Conservation (phyloP, 2,329 filamentous ascomycete genomes). For the Rhytidhysteron rufulum region DNA sequence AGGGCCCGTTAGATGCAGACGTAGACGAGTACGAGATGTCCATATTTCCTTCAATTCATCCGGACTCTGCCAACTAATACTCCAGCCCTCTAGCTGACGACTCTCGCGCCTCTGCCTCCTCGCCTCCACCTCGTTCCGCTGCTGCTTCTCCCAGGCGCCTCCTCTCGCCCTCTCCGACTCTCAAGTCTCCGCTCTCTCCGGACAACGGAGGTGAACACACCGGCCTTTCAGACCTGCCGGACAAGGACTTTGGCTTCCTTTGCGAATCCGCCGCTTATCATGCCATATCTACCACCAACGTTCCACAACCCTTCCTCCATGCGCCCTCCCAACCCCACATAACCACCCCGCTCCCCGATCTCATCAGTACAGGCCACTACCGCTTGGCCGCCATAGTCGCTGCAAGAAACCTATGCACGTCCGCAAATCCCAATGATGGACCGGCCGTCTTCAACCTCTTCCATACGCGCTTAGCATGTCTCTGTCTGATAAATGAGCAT, state of each 20-base stretch:
- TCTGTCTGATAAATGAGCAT: constrained; percentile 71
- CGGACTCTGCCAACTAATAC: constrained; percentile 14
- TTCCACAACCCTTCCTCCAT: constrained; percentile 64
- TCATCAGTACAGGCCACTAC: constrained; percentile 73
- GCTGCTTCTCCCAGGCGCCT: constrained; percentile 14
- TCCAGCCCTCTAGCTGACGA: constrained; percentile 33
- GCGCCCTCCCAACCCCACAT: constrained; percentile 60
- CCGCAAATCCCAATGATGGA: constrained; percentile 53
- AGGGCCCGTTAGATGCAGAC: constrained; percentile 66
- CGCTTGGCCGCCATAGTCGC: constrained; percentile 70
- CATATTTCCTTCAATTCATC: constrained; percentile 14
- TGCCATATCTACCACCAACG: constrained; percentile 62
- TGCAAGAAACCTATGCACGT: constrained; percentile 56
- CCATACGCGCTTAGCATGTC: constrained; percentile 75
- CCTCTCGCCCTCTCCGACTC: constrained; percentile 17
- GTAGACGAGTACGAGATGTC: constrained; percentile 62
- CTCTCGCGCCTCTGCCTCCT: neutral
- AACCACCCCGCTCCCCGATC: constrained; percentile 59
- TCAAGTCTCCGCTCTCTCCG: constrained; percentile 13
- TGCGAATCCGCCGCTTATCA: constrained; percentile 80
- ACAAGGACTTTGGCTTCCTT: constrained; percentile 76
- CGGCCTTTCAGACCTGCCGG: constrained; percentile 35
- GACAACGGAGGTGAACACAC: constrained; percentile 16
- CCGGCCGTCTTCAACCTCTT: constrained; percentile 70
- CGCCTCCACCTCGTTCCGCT: constrained; percentile 5